Conservation (phyloP, 495 filamentous ascomycete species). For the Penicillium soppii region DNA sequence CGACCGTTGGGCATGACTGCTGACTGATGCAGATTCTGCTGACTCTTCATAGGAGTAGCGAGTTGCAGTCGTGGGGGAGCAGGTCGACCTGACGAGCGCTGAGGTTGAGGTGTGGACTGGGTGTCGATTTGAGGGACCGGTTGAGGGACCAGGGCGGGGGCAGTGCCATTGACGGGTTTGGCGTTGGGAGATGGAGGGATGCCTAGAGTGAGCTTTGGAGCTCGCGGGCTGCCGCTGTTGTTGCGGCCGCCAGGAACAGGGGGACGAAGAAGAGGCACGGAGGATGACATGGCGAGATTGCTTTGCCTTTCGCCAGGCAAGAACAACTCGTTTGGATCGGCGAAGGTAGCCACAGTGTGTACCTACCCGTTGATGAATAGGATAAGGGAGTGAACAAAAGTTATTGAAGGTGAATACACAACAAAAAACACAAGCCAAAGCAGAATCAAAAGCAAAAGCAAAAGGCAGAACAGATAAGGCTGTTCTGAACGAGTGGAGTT, state of each 20-base stretch:
- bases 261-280: slow-evolving; percentile 79
- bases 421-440: not conserved
- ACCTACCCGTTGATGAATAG: slow-evolving; percentile 1
- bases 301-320: slow-evolving; percentile 48
- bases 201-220: slow-evolving; percentile 79
- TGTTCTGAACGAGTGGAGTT: slow-evolving; percentile 7
- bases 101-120: slow-evolving; percentile 27
- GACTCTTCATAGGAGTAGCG: slow-evolving; percentile 80
- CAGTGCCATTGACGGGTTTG: slow-evolving; percentile 59
- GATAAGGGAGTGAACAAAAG: slow-evolving; percentile 3
- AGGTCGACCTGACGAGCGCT: slow-evolving; percentile 47
- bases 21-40: slow-evolving; percentile 60
- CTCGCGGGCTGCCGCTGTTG: slow-evolving; percentile 53
- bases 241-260: slow-evolving; percentile 73
- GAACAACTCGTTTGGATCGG: slow-evolving; percentile 50
- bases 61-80: slow-evolving; percentile 71
- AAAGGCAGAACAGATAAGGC: slow-evolving; percentile 3
- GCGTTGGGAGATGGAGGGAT: slow-evolving; percentile 82
- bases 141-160: slow-evolving; percentile 19
- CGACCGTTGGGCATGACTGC: slow-evolving; percentile 45
- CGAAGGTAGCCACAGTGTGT: slow-evolving; percentile 44
- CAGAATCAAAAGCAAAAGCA: not conserved
- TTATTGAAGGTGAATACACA: not conserved
- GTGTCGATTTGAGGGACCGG: slow-evolving; percentile 14
- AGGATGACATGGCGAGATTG: slow-evolving; percentile 71